A percentile compares a stretch with the other conserved stretches of the same genome.
phyloP scores from a whole-genome alignment of 2,329 filamentous ascomycete species.

The Trichoderma sp. region DNA sequence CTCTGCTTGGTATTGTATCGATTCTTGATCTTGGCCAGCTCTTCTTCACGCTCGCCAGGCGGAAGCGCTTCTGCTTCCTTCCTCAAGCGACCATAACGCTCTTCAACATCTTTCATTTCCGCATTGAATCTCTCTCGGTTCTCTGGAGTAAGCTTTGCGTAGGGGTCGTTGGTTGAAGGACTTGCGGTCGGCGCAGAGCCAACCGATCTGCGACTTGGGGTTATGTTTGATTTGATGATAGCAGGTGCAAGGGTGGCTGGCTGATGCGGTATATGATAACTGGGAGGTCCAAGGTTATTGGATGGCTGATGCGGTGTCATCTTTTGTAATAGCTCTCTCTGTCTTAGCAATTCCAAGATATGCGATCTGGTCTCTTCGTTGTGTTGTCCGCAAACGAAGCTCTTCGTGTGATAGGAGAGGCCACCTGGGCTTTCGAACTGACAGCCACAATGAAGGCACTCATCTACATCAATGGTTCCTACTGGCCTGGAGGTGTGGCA shows the following conservation, averaged over 20 bases:
- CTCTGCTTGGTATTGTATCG: constrained; percentile 55
- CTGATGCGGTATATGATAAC: not conserved
- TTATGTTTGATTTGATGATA: not conserved
- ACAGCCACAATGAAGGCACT: constrained; percentile 46
- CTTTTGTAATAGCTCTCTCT: not conserved
- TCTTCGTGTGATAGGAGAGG: constrained; percentile 44
- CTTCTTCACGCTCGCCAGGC: constrained; percentile 34
- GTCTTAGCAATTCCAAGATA: not conserved
- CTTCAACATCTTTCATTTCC: constrained; percentile 32
- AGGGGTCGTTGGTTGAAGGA: constrained; percentile 38
- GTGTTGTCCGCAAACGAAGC: constrained; percentile 47
- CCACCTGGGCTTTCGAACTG: constrained; percentile 42
- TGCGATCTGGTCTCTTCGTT: constrained; percentile 17
- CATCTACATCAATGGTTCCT: constrained; percentile 29
- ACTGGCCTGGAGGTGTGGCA: not conserved
- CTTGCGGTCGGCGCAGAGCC: not conserved
- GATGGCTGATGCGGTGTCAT: not conserved
- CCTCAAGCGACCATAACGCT: constrained; percentile 41
- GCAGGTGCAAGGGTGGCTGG: not conserved
- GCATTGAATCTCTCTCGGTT: constrained; percentile 27
- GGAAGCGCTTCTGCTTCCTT: constrained; percentile 35
- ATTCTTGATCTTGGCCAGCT: constrained; percentile 47
- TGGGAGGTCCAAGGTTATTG: not conserved
- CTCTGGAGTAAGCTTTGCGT: constrained; percentile 41
- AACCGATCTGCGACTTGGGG: not conserved